Conservation (phyloP, 2,329 filamentous ascomycete species). For the Penicillium sp. region DNA sequence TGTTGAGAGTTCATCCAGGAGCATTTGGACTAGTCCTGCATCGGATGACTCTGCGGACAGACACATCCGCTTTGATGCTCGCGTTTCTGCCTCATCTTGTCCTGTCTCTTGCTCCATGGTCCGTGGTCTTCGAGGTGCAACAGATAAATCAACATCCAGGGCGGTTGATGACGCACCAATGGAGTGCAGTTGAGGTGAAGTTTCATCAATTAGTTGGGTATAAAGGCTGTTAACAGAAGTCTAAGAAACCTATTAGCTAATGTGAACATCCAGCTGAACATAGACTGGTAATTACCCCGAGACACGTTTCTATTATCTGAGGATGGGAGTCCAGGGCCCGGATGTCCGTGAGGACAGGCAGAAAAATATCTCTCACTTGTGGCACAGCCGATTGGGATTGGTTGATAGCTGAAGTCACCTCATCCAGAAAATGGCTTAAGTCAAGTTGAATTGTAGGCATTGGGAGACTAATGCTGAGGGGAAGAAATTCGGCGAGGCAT, state of each 20-base stretch:
- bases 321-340: conserved; percentile 24
- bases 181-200: background rate
- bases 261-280: background rate
- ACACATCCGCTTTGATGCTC: conserved; percentile 42
- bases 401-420: conserved; percentile 26
- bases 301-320: conserved; percentile 31
- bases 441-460: conserved; percentile 36
- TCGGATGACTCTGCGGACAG: conserved; percentile 42
- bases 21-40: conserved; percentile 32
- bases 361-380: conserved; percentile 33
- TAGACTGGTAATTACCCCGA: conserved; percentile 36
- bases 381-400: conserved; percentile 24
- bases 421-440: conserved; percentile 36
- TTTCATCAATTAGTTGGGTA: conserved; percentile 9
- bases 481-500: conserved; percentile 37
- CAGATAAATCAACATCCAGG: background rate
- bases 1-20: conserved; percentile 39
- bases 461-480: conserved; percentile 27
- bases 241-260: conserved; percentile 29
- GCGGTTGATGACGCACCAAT: background rate
- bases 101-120: conserved; percentile 13
- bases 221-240: conserved; percentile 29
- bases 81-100: conserved; percentile 26
- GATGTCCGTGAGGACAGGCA: conserved; percentile 32
- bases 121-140: conserved; percentile 17